A percentile compares a stretch with the other conserved stretches of the same genome.
Conservation (phyloP, 345 rosid genomes). For the Eucalyptus erythrocorys region DNA sequence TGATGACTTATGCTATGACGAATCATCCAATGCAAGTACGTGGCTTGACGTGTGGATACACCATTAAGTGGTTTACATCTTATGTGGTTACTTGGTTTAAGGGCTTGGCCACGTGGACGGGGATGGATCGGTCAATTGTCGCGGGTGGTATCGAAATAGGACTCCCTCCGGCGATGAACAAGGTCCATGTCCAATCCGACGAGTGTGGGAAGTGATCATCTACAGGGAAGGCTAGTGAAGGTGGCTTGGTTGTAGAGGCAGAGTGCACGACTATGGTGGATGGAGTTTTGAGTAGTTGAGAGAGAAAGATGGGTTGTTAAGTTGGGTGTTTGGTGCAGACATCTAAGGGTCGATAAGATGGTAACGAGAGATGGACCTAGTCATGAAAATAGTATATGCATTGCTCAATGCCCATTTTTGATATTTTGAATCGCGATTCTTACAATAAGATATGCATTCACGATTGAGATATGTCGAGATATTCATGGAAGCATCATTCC, state of each 20-base stretch:
- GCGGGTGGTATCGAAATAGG: neutral
- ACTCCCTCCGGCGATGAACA: neutral
- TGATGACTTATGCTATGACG: neutral
- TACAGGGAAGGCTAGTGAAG: neutral
- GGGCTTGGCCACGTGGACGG: neutral
- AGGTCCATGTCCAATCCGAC: neutral
- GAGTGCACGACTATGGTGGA: accelerated
- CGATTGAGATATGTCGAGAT: neutral
- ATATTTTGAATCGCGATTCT: neutral
- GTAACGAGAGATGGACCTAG: neutral
- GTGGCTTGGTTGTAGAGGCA: neutral
- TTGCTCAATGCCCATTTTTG: neutral
- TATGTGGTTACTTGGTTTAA: neutral
- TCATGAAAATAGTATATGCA: accelerated
- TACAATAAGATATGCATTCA: neutral
- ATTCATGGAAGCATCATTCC: neutral
- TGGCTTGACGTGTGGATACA: neutral
- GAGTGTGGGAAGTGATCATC: neutral
- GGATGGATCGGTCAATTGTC: neutral
- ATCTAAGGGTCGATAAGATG: neutral
- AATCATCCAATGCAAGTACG: neutral
- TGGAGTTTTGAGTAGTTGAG: neutral
- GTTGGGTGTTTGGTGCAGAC: neutral
- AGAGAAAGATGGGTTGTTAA: neutral
- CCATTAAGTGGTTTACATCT: neutral